Evolutionary conservation across 495 filamentous ascomycete species (phyloP).

Genomic region (Penicillium coffeae): DNA sequence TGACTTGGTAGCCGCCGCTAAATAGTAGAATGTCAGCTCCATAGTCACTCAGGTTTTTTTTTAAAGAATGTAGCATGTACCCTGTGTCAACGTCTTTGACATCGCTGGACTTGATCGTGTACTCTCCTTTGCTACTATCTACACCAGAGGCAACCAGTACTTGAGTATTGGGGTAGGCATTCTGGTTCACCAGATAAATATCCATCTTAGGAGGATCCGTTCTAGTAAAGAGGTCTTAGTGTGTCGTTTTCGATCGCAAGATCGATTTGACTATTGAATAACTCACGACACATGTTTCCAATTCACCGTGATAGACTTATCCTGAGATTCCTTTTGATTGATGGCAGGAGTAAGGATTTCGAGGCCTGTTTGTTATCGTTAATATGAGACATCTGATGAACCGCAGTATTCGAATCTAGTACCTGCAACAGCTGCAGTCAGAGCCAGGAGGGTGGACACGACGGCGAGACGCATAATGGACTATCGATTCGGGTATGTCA

Average conservation of each 20-base stretch:
- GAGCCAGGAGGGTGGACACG: constrained; percentile 13
- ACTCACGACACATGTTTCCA: constrained; percentile 30
- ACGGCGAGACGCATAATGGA: constrained; percentile 17
- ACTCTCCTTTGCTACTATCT: constrained; percentile 25
- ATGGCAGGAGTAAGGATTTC: constrained; percentile 22
- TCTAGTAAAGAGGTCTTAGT: constrained; percentile 10
- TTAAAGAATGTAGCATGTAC: constrained; percentile 7
- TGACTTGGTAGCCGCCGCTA: constrained; percentile 34
- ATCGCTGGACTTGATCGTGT: constrained; percentile 24
- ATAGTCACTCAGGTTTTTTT: neutral
- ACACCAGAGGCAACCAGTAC: constrained; percentile 34
- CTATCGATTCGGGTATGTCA: neutral
- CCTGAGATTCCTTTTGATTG: constrained; percentile 20
- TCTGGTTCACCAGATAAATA: constrained; percentile 34
- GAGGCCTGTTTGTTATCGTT: constrained; percentile 15
- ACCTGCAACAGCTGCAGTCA: constrained; percentile 21
- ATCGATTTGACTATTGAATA: neutral
- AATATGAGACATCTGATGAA: neutral
- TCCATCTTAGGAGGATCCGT: constrained; percentile 32
- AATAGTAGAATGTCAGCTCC: neutral
- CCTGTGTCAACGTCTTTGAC: constrained; percentile 19
- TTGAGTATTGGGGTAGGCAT: constrained; percentile 30
- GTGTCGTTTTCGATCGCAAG: neutral
- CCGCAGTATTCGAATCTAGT: neutral
- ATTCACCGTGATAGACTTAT: constrained; percentile 24